Percentiles rank a stretch among this genome's conserved stretches.
Evolutionary conservation across 139 green algal genomes (phyloP).

Genomic region (Chlamydomonas sphaeroides): DNA sequence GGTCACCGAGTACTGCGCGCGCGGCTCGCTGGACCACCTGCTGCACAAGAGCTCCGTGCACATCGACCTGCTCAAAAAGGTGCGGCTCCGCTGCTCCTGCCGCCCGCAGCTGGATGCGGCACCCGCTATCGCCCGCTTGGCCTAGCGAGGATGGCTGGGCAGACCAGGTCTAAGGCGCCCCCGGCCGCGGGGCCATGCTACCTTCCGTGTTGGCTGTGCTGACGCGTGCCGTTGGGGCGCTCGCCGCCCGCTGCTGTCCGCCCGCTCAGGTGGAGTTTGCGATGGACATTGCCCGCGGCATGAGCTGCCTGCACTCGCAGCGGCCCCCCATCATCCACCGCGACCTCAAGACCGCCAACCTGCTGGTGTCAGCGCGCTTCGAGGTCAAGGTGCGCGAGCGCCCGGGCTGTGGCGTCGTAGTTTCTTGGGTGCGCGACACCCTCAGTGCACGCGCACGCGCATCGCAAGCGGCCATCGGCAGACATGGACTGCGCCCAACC

Average conservation of each 20-base stretch:
- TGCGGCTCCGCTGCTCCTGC: no score
- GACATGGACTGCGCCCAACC: no score
- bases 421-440: no score
- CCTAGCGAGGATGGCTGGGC: no score
- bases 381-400: constrained; percentile 63
- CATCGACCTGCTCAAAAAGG: constrained; percentile 49
- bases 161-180: no score
- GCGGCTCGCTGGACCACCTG: constrained; percentile 64
- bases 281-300: constrained; percentile 68
- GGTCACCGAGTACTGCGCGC: constrained; percentile 69
- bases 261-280: constrained; percentile 55
- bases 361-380: constrained; percentile 67
- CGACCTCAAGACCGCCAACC: constrained; percentile 72
- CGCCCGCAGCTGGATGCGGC: no score
- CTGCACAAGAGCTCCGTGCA: constrained; percentile 53
- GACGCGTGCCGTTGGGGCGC: background rate
- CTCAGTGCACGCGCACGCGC: no score
- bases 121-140: no score
- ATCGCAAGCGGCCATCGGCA: no score
- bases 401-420: no score
- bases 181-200: no score
- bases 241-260: background rate
- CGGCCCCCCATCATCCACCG: constrained; percentile 62
- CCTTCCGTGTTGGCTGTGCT: background rate
- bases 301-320: constrained; percentile 69